A percentile compares a stretch with the other conserved stretches of the same genome.
Evolutionary conservation across 148 eudicot species (phyloP).

Genomic region (Amaranthus hypochondriacus): DNA sequence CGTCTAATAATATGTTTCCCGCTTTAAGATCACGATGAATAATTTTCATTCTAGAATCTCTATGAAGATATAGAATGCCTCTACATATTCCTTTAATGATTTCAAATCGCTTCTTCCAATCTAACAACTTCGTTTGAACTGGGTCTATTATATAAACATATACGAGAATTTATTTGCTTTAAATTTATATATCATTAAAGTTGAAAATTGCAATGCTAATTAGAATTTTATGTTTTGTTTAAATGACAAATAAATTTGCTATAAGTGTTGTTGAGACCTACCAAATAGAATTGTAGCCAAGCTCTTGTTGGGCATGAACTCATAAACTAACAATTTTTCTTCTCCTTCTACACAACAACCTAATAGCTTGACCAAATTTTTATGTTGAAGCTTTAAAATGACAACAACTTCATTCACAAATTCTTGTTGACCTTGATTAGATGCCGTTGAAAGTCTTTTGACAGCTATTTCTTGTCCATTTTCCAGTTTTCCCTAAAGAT

Average conservation of each 20-base stretch:
- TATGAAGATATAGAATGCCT: slow-evolving; percentile 28
- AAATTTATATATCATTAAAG: too few relatives aligned
- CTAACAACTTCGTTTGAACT: neutral
- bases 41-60: slow-evolving; percentile 27
- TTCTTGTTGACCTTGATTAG: slow-evolving; percentile 35
- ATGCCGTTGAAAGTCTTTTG: slow-evolving; percentile 32
- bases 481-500: slow-evolving; percentile 27
- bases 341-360: slow-evolving; percentile 38
- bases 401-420: slow-evolving; percentile 41
- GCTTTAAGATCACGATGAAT: slow-evolving; percentile 32
- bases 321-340: slow-evolving; percentile 39
- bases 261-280: neutral
- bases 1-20: slow-evolving; percentile 23
- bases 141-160: slow-evolving; percentile 13
- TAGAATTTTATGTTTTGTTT: neutral
- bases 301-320: slow-evolving; percentile 44
- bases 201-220: too few relatives aligned
- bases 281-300: slow-evolving; percentile 39
- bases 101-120: slow-evolving; percentile 29
- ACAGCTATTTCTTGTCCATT: slow-evolving; percentile 37
- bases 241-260: neutral
- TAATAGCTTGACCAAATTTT: slow-evolving; percentile 39
- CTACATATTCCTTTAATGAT: slow-evolving; percentile 32
- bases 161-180: too few relatives aligned
- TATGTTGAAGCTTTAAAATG: slow-evolving; percentile 45